Percentiles rank a stretch among this genome's conserved stretches.
These are phyloP conservation scores for Actinidia chinensis DNA, from an alignment of 179 eudicot species.

Conservation along the genomic window DNA sequence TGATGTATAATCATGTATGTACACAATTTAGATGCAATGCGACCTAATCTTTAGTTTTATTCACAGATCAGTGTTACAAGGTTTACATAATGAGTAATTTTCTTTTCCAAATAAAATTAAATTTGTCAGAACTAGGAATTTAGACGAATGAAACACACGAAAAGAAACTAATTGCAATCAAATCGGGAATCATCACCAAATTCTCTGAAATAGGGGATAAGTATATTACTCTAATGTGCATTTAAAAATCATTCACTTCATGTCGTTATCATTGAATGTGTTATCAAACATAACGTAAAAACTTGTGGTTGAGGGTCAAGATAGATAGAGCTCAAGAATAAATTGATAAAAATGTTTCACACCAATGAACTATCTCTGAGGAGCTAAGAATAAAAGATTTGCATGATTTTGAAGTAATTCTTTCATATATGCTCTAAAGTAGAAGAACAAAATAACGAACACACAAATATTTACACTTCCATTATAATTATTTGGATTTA, in stretches of 20 bases:
- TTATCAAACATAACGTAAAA: not conserved
- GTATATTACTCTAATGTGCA: not conserved
- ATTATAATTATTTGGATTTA: not conserved
- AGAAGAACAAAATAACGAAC: too few species aligned
- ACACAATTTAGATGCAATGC: too few species aligned
- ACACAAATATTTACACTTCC: not conserved
- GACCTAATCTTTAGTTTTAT: too few species aligned
- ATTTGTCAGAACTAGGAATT: not conserved
- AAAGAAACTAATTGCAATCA: not conserved
- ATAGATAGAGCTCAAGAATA: not conserved
- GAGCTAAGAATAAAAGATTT: not conserved
- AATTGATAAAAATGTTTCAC: not conserved
- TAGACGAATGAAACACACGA: not conserved
- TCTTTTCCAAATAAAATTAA: not conserved
- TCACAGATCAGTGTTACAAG: too few species aligned
- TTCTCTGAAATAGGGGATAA: not conserved
- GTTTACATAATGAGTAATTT: too few species aligned
- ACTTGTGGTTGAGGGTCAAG: not conserved
- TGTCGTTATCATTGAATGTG: not conserved
- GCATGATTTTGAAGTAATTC: not conserved
- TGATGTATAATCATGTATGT: too few species aligned
- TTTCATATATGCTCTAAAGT: too few species aligned
- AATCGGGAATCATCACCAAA: not conserved
- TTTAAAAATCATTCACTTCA: not conserved
- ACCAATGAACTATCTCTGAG: not conserved